Percentiles rank a stretch among this genome's conserved stretches.
phyloP scores from a whole-genome alignment of 2,329 filamentous ascomycete species.

The Venturia nashicola region DNA sequence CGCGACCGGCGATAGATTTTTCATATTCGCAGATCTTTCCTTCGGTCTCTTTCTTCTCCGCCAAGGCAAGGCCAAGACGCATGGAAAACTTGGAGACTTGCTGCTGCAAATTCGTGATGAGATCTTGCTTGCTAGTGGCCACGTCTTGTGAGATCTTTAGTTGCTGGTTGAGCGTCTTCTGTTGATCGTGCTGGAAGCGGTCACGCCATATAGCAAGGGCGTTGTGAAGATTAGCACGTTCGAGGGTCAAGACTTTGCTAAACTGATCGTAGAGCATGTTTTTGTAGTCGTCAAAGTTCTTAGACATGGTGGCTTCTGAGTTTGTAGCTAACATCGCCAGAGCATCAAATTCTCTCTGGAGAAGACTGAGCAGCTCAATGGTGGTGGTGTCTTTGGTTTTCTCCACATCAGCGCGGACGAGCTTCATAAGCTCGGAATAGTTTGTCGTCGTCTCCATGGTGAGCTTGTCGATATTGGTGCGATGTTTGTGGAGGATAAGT shows the following conservation, averaged over 20 bases:
- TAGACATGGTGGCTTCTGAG: background rate
- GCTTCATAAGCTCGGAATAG: background rate
- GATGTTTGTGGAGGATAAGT: background rate
- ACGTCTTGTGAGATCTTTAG: background rate
- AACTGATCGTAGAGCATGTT: background rate
- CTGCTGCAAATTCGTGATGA: background rate
- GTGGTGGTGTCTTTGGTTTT: background rate
- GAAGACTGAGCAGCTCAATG: background rate
- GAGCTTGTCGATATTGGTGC: background rate
- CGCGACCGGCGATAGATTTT: background rate
- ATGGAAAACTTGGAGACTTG: background rate
- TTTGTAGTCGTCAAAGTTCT: background rate
- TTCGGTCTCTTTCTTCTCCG: background rate
- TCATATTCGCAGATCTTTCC: background rate
- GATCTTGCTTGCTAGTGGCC: background rate
- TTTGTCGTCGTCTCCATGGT: background rate
- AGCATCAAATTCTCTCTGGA: background rate
- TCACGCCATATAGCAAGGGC: background rate
- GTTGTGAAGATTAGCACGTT: background rate
- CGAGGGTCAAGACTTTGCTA: background rate
- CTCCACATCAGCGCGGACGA: background rate
- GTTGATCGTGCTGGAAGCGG: background rate
- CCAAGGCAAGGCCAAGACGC: background rate
- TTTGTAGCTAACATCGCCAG: background rate
- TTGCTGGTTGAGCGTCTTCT: background rate